Conservation (phyloP, 1,284 basidiomycete species). For the Leccinum fallax region DNA sequence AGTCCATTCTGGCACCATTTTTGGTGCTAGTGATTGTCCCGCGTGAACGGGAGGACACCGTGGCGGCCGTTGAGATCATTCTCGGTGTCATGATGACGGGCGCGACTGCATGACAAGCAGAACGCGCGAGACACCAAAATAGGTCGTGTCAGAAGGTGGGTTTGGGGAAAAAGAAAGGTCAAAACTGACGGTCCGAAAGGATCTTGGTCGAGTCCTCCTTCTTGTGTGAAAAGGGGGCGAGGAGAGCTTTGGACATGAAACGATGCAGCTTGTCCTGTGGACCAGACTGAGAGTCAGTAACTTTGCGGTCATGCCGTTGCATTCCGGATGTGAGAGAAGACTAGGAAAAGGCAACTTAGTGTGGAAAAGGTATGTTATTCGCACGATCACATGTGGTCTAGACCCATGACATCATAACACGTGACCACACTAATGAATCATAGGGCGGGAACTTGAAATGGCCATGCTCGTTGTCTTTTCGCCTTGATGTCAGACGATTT, state of each 20-base stretch:
- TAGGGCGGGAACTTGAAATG: not conserved
- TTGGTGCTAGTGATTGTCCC: slow-evolving; percentile 40
- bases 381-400: slow-evolving; percentile 29
- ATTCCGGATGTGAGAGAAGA: slow-evolving; percentile 19
- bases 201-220: slow-evolving; percentile 70
- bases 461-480: not conserved
- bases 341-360: not conserved
- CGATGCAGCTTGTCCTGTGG: slow-evolving; percentile 48
- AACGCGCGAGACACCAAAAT: not conserved
- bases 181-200: slow-evolving; percentile 66
- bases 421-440: slow-evolving; percentile 17
- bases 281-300: not conserved
- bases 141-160: not conserved
- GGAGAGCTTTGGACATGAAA: slow-evolving; percentile 62
- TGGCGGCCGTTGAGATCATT: slow-evolving; percentile 70
- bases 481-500: slow-evolving; percentile 34
- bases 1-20: slow-evolving; percentile 55
- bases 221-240: slow-evolving; percentile 67
- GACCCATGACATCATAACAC: slow-evolving; percentile 37
- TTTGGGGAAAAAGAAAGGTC: not conserved
- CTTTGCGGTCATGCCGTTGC: slow-evolving; percentile 21
- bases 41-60: slow-evolving; percentile 56
- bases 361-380: slow-evolving; percentile 14
- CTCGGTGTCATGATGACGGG: slow-evolving; percentile 89
- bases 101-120: slow-evolving; percentile 59